phyloP scores from a whole-genome alignment of 169 alveolate genomes.

The Cyclospora cayetanensis region DNA sequence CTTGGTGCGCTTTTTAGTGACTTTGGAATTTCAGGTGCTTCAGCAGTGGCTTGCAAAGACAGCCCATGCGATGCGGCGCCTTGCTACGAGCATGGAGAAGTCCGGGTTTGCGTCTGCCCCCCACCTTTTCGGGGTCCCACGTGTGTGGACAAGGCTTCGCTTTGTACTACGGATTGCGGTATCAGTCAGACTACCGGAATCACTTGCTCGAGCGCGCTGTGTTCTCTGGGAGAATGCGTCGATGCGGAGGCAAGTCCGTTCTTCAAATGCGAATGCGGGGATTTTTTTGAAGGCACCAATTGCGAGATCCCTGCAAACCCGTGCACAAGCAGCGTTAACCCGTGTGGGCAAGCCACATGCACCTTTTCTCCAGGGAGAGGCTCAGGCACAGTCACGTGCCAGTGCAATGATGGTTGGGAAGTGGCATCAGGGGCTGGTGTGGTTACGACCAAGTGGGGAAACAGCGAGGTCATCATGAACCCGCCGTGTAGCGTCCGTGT shows the following conservation, averaged over 20 bases:
- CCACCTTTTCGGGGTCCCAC: slow-evolving; percentile 50
- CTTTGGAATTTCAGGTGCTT: neutral
- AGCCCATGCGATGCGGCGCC: slow-evolving; percentile 51
- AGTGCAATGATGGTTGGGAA: slow-evolving; percentile 14
- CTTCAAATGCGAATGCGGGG: slow-evolving; percentile 69
- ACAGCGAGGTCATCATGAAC: slow-evolving; percentile 1
- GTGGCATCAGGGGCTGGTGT: slow-evolving; percentile 10
- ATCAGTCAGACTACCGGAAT: slow-evolving; percentile 35
- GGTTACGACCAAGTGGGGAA: neutral
- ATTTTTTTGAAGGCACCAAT: slow-evolving; percentile 58
- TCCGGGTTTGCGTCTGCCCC: slow-evolving; percentile 63
- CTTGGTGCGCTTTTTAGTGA: neutral
- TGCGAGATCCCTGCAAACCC: slow-evolving; percentile 69
- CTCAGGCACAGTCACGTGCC: slow-evolving; percentile 27
- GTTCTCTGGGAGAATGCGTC: slow-evolving; percentile 52
- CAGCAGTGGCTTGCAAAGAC: slow-evolving; percentile 28
- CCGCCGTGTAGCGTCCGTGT: slow-evolving; percentile 1
- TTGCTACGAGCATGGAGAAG: slow-evolving; percentile 45
- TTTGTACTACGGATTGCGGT: slow-evolving; percentile 67
- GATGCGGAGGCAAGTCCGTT: slow-evolving; percentile 63
- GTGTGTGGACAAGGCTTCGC: slow-evolving; percentile 49
- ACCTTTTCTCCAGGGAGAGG: slow-evolving; percentile 13
- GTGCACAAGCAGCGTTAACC: slow-evolving; percentile 64
- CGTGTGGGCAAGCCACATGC: slow-evolving; percentile 19
- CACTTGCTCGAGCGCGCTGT: slow-evolving; percentile 63